A percentile compares a stretch with the other conserved stretches of the same genome.
Evolutionary conservation across 2,329 filamentous ascomycete genomes (phyloP).

Genomic region (Fusarium nodosum): DNA sequence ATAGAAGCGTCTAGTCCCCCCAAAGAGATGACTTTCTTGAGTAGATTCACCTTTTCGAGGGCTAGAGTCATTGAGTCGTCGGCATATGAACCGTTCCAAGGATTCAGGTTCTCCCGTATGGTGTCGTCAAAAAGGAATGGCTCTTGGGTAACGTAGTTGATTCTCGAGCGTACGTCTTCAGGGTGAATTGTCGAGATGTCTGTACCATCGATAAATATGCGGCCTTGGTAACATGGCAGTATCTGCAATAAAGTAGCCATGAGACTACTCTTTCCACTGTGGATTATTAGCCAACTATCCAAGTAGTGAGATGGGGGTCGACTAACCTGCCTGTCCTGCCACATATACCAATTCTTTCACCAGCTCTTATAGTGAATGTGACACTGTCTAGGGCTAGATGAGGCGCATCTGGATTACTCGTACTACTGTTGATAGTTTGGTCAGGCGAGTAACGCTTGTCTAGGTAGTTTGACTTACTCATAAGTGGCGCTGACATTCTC

Average conservation of each 20-base stretch:
- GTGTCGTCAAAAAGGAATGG: constrained; percentile 1
- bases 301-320: too few relatives aligned
- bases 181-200: not conserved
- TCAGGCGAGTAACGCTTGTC: too few relatives aligned
- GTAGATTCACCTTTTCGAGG: not conserved
- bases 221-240: constrained; percentile 3
- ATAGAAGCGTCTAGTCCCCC: not conserved
- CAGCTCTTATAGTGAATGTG: constrained; percentile 3
- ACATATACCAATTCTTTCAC: constrained; percentile 3
- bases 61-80: not conserved
- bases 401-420: not conserved
- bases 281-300: too few relatives aligned
- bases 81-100: not conserved
- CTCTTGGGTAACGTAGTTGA: constrained; percentile 4
- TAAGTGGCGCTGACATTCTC: constrained; percentile 12
- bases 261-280: constrained; percentile 6
- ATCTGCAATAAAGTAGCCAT: constrained; percentile 1
- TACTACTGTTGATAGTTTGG: too few relatives aligned
- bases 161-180: not conserved
- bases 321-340: constrained; percentile 10
- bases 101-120: not conserved
- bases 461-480: not conserved
- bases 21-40: not conserved
- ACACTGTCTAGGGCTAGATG: not conserved
- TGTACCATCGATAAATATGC: constrained; percentile 1